Conservation (phyloP, 805 yeast genomes). For the Monosporozyma siamensis region DNA sequence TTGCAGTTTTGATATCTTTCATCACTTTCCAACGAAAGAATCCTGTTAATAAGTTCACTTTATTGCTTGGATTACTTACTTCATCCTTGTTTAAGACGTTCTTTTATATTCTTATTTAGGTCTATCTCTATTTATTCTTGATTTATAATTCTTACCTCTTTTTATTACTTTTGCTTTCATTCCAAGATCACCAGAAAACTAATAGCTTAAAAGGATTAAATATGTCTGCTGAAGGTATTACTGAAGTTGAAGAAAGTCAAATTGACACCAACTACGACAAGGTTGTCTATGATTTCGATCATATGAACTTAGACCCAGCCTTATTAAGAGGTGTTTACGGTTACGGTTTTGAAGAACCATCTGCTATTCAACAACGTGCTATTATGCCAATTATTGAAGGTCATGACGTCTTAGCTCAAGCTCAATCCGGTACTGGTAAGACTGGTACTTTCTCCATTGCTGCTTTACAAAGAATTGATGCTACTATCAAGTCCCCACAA, state of each 20-base stretch:
- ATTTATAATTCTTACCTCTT: background rate
- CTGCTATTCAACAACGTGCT: conserved; percentile 97
- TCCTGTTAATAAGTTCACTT: too few species aligned
- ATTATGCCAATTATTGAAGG: conserved; percentile 91
- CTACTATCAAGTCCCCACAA: conserved; percentile 65
- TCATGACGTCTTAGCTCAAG: conserved; percentile 94
- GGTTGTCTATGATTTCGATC: conserved; percentile 69
- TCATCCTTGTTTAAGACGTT: too few species aligned
- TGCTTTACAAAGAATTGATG: conserved; percentile 66
- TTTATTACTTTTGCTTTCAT: background rate
- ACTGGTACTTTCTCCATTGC: conserved; percentile 95
- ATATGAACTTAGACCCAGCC: conserved; percentile 61
- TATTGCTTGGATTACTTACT: too few species aligned
- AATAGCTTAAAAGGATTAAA: conserved; percentile 1
- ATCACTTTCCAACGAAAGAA: too few species aligned
- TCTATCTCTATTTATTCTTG: background rate
- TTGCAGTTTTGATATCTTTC: too few species aligned
- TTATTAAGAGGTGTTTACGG: conserved; percentile 61
- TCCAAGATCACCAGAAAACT: conserved; percentile 1
- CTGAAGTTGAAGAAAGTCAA: conserved; percentile 71
- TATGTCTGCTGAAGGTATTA: conserved; percentile 48
- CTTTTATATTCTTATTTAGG: background rate
- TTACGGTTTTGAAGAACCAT: conserved; percentile 92
- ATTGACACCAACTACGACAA: conserved; percentile 96
- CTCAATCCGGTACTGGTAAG: conserved; percentile 99